These are phyloP conservation scores for Anthracocystis panici-leucophaei DNA, from an alignment of 1,284 basidiomycete genomes.

Conservation along the genomic window DNA sequence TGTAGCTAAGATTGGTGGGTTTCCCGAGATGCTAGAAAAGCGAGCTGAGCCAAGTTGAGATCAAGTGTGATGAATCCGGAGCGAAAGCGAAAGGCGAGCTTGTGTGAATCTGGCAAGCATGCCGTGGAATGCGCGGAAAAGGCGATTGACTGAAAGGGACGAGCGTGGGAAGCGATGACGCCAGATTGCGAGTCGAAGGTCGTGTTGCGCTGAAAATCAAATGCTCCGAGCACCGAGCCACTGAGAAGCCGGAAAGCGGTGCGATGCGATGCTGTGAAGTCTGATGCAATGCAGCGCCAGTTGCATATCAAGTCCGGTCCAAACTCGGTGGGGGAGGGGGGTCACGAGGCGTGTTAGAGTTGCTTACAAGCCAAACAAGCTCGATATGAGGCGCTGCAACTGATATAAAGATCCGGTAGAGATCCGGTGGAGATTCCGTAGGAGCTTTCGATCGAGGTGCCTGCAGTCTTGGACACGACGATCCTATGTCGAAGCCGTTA, in stretches of 20 bases:
- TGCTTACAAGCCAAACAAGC: background rate
- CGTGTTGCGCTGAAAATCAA: background rate
- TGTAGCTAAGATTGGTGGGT: constrained; percentile 4
- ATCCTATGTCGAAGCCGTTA: background rate
- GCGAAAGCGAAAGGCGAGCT: constrained; percentile 1
- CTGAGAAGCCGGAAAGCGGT: background rate
- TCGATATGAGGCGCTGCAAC: background rate
- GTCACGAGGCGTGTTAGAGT: constrained; percentile 4
- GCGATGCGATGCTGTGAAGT: constrained; percentile 9
- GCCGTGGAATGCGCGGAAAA: constrained; percentile 1
- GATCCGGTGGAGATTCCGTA: background rate
- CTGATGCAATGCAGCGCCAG: constrained; percentile 4
- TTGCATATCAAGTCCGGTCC: constrained; percentile 3
- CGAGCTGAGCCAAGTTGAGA: background rate
- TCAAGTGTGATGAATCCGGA: constrained; percentile 4
- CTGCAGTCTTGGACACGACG: background rate
- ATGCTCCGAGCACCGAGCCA: background rate
- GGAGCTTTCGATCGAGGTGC: background rate
- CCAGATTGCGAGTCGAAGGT: background rate
- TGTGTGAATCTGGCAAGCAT: background rate
- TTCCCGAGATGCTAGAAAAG: background rate
- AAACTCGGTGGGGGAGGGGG: constrained; percentile 4
- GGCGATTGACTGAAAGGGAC: background rate
- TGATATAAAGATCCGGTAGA: background rate
- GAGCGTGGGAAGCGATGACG: constrained; percentile 1